These are phyloP conservation scores for Bretschneidera sinensis DNA, from an alignment of 345 rosid genomes.

Conservation along the genomic window DNA sequence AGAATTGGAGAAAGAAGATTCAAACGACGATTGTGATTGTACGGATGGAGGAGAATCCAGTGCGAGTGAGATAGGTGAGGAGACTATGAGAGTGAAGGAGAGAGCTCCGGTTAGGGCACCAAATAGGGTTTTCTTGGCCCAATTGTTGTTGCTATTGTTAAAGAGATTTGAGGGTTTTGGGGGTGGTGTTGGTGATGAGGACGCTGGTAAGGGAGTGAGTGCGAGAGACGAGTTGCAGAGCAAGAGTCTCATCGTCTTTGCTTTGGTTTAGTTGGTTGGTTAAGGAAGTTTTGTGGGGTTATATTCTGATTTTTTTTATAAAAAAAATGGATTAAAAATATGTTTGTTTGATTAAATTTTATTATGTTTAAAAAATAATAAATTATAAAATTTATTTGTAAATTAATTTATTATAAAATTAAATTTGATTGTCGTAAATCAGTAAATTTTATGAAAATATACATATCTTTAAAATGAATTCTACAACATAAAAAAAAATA, in stretches of 20 bases:
- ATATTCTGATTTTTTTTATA: too few relatives aligned
- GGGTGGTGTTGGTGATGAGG: constrained; percentile 20
- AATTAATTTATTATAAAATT: too few relatives aligned
- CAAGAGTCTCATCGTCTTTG: constrained; percentile 40
- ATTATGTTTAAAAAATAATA: too few relatives aligned
- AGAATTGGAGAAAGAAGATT: constrained; percentile 21
- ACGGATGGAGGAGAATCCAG: constrained; percentile 24
- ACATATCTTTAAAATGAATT: too few relatives aligned
- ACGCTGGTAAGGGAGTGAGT: constrained; percentile 22
- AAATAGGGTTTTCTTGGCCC: constrained; percentile 36
- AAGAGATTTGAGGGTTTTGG: constrained; percentile 5
- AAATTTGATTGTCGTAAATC: too few relatives aligned
- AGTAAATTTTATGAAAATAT: too few relatives aligned
- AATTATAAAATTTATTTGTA: too few relatives aligned
- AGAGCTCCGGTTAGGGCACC: constrained; percentile 51
- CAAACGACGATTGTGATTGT: constrained; percentile 12
- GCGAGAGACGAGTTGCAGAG: constrained; percentile 38
- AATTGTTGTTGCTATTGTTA: neutral
- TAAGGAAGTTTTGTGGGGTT: too few relatives aligned
- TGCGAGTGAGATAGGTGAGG: constrained; percentile 49
- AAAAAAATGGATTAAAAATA: too few relatives aligned
- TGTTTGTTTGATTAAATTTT: too few relatives aligned
- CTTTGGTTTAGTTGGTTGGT: constrained; percentile 5
- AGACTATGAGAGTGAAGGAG: constrained; percentile 50
- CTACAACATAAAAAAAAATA: too few relatives aligned